A percentile compares a stretch with the other conserved stretches of the same genome.
phyloP scores from a whole-genome alignment of 1,284 basidiomycete species.

The Anthracocystis setariae region DNA sequence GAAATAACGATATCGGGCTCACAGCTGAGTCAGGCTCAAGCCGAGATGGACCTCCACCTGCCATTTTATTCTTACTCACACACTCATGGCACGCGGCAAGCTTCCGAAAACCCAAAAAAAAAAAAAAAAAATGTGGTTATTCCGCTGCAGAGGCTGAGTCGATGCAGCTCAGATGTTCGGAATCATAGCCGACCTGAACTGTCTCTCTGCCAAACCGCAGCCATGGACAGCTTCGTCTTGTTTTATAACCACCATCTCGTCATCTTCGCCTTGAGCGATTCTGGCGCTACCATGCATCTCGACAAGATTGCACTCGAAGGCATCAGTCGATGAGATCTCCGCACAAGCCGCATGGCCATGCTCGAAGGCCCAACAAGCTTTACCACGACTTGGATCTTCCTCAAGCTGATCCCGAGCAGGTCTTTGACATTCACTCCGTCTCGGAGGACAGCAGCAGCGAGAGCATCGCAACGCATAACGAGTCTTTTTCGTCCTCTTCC shows the following conservation, averaged over 20 bases:
- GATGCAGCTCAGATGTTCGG: neutral
- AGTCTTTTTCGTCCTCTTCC: neutral
- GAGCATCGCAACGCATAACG: neutral
- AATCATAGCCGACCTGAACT: neutral
- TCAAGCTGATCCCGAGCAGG: conserved; percentile 38
- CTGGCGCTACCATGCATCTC: conserved; percentile 2
- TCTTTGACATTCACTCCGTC: conserved; percentile 41
- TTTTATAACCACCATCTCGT: too few species aligned
- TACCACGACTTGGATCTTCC: conserved; percentile 27
- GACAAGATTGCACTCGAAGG: neutral
- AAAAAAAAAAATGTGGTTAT: too few species aligned
- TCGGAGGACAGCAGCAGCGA: conserved; percentile 18
- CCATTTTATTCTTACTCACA: too few species aligned
- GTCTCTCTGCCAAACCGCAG: too few species aligned
- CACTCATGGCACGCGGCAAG: too few species aligned
- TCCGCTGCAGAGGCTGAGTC: too few species aligned
- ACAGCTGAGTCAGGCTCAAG: too few species aligned
- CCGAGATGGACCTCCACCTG: too few species aligned
- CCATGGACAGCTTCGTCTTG: too few species aligned
- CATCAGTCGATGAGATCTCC: conserved; percentile 18
- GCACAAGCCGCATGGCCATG: conserved; percentile 6
- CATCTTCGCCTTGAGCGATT: too few species aligned
- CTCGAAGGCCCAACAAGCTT: conserved; percentile 32
- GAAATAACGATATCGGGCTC: too few species aligned
- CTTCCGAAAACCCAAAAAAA: too few species aligned